These are phyloP conservation scores for Suhomyces terraborum DNA, from an alignment of 1,139 yeast genomes.

Conservation along the genomic window DNA sequence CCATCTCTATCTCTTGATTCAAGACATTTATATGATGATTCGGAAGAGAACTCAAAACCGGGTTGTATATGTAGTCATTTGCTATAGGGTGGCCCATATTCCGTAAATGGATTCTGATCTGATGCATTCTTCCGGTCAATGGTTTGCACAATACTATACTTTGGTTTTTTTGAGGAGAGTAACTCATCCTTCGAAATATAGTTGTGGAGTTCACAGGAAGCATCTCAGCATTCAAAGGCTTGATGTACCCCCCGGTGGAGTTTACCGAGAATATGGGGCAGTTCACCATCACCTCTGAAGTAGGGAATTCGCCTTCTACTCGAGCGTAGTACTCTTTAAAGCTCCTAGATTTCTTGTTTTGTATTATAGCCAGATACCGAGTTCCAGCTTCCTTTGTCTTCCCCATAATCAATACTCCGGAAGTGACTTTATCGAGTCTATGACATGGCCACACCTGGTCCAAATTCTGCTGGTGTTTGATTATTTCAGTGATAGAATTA, in stretches of 20 bases:
- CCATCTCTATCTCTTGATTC: slow-evolving; percentile 31
- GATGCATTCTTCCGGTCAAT: slow-evolving; percentile 75
- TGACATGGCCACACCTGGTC: slow-evolving; percentile 58
- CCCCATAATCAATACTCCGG: slow-evolving; percentile 68
- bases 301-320: slow-evolving; percentile 58
- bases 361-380: slow-evolving; percentile 45
- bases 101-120: slow-evolving; percentile 71
- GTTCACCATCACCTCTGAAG: slow-evolving; percentile 22
- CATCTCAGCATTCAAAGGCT: slow-evolving; percentile 30
- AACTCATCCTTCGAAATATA: slow-evolving; percentile 29
- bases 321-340: slow-evolving; percentile 60
- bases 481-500: slow-evolving; percentile 63
- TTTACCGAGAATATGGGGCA: slow-evolving; percentile 44
- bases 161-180: slow-evolving; percentile 35
- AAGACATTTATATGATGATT: slow-evolving; percentile 21
- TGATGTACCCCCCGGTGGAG: slow-evolving; percentile 38
- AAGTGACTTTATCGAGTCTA: slow-evolving; percentile 71
- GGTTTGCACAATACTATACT: slow-evolving; percentile 68
- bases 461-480: slow-evolving; percentile 42
- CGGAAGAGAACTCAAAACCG: slow-evolving; percentile 14
- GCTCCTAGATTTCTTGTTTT: slow-evolving; percentile 36
- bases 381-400: slow-evolving; percentile 48
- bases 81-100: slow-evolving; percentile 67
- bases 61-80: slow-evolving; percentile 63
- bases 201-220: slow-evolving; percentile 39